Conservation (phyloP, 805 yeast species). For the Huiozyma sinensis region DNA sequence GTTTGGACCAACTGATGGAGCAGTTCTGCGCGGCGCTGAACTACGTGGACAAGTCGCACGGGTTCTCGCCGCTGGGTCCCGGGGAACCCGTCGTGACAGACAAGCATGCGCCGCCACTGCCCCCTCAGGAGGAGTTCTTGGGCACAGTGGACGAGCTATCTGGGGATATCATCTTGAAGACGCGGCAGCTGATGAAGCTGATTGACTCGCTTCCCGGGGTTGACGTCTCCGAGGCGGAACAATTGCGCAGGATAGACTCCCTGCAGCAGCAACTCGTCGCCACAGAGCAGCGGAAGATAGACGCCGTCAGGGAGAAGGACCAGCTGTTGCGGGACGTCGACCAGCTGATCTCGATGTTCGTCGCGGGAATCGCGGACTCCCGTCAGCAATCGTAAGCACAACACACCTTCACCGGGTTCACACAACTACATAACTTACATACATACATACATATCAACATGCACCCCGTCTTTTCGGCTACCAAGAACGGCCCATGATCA, state of each 20-base stretch:
- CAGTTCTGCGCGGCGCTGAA: constrained; percentile 71
- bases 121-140: constrained; percentile 33
- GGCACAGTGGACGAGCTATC: constrained; percentile 65
- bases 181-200: constrained; percentile 75
- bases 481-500: background rate
- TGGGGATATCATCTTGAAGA: constrained; percentile 72
- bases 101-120: constrained; percentile 41
- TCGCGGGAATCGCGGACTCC: constrained; percentile 29
- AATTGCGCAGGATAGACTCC: constrained; percentile 49
- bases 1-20: constrained; percentile 70
- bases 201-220: constrained; percentile 90
- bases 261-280: constrained; percentile 51
- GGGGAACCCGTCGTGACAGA: constrained; percentile 25
- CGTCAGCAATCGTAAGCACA: constrained; percentile 9
- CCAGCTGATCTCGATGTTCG: constrained; percentile 44
- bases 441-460: background rate
- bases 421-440: background rate
- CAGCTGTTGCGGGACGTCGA: constrained; percentile 51
- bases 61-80: constrained; percentile 23
- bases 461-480: background rate
- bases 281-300: constrained; percentile 48
- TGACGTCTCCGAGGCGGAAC: constrained; percentile 71
- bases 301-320: constrained; percentile 55
- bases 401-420: too few relatives aligned
- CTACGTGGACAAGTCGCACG: constrained; percentile 70